These are phyloP conservation scores for Clarireedia hainanense DNA, from an alignment of 2,329 filamentous ascomycete genomes.

Conservation along the genomic window DNA sequence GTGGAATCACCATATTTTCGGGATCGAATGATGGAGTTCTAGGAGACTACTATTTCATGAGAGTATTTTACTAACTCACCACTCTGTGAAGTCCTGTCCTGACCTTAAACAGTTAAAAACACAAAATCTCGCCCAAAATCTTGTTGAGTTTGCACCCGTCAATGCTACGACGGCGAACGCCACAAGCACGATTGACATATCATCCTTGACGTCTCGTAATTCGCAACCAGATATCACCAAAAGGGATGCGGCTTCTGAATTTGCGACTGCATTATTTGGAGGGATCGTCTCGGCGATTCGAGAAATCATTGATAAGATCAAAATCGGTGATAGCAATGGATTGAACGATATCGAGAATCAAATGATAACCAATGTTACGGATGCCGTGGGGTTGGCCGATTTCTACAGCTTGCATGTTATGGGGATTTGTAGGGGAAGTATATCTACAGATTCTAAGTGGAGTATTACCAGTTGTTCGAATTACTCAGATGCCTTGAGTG, in stretches of 20 bases:
- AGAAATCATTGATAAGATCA: background rate
- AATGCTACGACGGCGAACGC: background rate
- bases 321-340: background rate
- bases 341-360: background rate
- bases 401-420: slow-evolving; percentile 1
- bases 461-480: background rate
- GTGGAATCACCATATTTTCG: background rate
- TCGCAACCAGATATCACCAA: background rate
- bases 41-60: background rate
- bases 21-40: background rate
- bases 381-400: background rate
- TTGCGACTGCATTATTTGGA: background rate
- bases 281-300: background rate
- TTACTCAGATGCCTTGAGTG: background rate
- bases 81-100: background rate
- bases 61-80: background rate
- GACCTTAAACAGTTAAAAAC: background rate
- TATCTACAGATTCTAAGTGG: background rate
- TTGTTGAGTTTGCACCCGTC: background rate
- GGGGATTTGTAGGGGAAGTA: background rate
- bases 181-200: background rate
- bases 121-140: background rate
- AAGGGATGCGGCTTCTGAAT: background rate
- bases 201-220: background rate
- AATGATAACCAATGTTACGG: background rate